Conservation (phyloP, 345 rosid species). For the Brassica cretica region DNA sequence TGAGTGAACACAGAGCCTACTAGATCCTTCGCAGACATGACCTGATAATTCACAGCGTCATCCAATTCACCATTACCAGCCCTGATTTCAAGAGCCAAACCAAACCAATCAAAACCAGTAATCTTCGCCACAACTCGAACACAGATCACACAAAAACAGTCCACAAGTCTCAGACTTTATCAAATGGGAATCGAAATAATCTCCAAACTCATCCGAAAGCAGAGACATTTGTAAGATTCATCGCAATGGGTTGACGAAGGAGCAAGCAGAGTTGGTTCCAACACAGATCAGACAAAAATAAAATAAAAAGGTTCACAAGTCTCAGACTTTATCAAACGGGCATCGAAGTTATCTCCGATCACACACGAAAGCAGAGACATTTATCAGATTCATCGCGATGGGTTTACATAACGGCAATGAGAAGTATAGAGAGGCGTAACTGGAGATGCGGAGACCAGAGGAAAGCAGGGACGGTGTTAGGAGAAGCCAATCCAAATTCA, state of each 20-base stretch:
- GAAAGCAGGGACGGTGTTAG: conserved; percentile 70
- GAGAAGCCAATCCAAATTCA: conserved; percentile 44
- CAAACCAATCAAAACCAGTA: neutral
- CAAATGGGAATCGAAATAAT: neutral
- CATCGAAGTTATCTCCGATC: neutral
- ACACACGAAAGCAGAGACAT: neutral
- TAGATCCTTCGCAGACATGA: conserved; percentile 67
- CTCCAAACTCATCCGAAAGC: neutral
- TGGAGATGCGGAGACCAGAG: conserved; percentile 70
- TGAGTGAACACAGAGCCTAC: conserved; percentile 61
- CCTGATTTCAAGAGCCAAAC: conserved; percentile 24
- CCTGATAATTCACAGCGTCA: conserved; percentile 59
- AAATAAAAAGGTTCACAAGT: neutral
- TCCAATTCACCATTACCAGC: conserved; percentile 27
- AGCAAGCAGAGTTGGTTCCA: neutral
- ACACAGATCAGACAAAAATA: neutral
- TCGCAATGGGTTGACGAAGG: neutral
- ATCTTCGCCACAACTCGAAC: conserved; percentile 1
- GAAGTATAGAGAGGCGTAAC: conserved; percentile 36
- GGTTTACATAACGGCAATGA: neutral
- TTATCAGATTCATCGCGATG: neutral
- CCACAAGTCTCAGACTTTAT: neutral
- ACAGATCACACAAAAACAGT: conserved; percentile 7
- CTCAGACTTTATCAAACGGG: neutral
- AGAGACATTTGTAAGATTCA: neutral